Conservation (phyloP, 2,329 filamentous ascomycete genomes). For the Catunica adiposa region DNA sequence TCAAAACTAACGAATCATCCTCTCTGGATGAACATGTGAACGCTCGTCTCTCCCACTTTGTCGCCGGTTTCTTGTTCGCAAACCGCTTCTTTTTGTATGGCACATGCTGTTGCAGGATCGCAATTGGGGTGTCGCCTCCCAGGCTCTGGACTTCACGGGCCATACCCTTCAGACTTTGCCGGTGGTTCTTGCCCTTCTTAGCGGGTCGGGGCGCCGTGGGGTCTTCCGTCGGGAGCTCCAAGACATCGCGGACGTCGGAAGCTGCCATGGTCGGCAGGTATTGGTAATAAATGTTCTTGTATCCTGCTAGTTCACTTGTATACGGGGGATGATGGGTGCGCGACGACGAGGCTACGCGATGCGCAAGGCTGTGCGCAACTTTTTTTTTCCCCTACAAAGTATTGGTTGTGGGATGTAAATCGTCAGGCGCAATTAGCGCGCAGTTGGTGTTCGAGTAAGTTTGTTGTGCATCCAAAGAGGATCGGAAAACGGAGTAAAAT, state of each 20-base stretch:
- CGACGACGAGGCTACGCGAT: neutral
- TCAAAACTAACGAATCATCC: constrained; percentile 50
- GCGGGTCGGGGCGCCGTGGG: constrained; percentile 35
- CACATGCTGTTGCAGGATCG: constrained; percentile 44
- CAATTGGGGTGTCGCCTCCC: constrained; percentile 49
- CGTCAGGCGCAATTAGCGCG: neutral
- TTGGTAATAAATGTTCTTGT: neutral
- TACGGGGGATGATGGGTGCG: neutral
- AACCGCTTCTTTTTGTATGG: constrained; percentile 43
- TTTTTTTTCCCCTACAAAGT: constrained; percentile 1
- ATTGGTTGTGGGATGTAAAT: neutral
- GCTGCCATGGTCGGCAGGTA: constrained; percentile 41
- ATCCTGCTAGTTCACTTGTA: too few species aligned
- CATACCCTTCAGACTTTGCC: constrained; percentile 44
- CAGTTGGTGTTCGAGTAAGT: neutral
- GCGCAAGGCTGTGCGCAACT: constrained; percentile 10
- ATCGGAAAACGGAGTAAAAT: neutral
- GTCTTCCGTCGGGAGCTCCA: constrained; percentile 56
- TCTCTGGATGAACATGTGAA: constrained; percentile 66
- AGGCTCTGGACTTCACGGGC: constrained; percentile 50
- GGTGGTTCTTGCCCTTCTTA: constrained; percentile 60
- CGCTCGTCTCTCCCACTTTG: constrained; percentile 47
- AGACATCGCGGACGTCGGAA: constrained; percentile 73
- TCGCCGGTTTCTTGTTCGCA: constrained; percentile 36
- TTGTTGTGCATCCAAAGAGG: neutral